These are phyloP conservation scores for Nothophytophthora sp. DNA, from an alignment of 352 stramenopile species.

Conservation along the genomic window DNA sequence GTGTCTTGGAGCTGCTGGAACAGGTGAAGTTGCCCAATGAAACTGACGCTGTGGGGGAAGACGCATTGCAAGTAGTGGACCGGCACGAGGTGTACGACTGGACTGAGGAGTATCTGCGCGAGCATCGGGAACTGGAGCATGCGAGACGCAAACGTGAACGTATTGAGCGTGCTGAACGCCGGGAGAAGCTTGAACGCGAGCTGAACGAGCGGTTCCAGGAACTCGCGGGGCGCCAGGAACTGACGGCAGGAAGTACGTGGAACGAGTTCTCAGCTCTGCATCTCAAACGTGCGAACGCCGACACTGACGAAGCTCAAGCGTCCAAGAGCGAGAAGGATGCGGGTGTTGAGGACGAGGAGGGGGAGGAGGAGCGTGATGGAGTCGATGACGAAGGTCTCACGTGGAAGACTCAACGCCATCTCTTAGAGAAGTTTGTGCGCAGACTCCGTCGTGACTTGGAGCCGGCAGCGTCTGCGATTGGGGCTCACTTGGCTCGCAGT, in stretches of 20 bases:
- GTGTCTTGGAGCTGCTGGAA: constrained; percentile 44
- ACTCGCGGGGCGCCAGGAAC: constrained; percentile 5
- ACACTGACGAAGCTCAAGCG: constrained; percentile 7
- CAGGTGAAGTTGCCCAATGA: constrained; percentile 21
- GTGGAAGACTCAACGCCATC: constrained; percentile 41
- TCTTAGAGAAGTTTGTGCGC: constrained; percentile 58
- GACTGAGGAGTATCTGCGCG: constrained; percentile 49
- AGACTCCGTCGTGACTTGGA: constrained; percentile 38
- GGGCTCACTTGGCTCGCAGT: constrained; percentile 27
- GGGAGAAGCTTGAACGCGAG: constrained; percentile 33
- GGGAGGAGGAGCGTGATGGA: constrained; percentile 9
- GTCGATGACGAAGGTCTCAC: constrained; percentile 26
- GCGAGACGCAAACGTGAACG: constrained; percentile 52
- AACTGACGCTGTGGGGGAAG: constrained; percentile 21
- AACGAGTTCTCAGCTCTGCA: constrained; percentile 21
- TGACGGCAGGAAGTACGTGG: constrained; percentile 32
- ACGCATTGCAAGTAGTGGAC: constrained; percentile 32
- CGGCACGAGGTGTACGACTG: constrained; percentile 70
- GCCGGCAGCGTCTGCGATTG: constrained; percentile 22
- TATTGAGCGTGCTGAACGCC: constrained; percentile 34
- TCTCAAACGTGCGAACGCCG: constrained; percentile 9
- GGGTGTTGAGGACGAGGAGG: constrained; percentile 2
- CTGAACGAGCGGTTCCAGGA: constrained; percentile 34
- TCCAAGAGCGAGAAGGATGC: constrained; percentile 12
- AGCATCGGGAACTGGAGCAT: constrained; percentile 47